phyloP scores from a whole-genome alignment of 768 basidiomycete species.

The Gloeostereum incarnatum region DNA sequence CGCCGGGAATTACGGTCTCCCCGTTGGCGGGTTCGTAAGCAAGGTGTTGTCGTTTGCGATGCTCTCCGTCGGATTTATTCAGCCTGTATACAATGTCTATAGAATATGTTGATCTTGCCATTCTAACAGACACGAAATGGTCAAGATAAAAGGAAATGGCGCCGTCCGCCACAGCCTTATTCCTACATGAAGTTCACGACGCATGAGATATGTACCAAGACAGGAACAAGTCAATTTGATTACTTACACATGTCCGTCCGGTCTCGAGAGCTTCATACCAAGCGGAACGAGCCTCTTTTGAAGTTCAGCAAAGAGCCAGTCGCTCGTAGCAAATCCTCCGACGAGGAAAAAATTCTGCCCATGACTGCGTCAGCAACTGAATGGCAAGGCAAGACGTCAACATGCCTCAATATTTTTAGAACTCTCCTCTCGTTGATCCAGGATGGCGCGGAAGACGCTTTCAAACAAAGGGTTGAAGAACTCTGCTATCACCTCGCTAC shows the following conservation, averaged over 20 bases:
- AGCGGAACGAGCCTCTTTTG: too few relatives aligned
- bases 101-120: conserved; percentile 40
- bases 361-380: too few relatives aligned
- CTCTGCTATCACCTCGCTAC: conserved; percentile 22
- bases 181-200: conserved; percentile 14
- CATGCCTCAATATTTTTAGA: too few relatives aligned
- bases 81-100: conserved; percentile 26
- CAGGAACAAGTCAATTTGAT: too few relatives aligned
- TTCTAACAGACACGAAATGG: conserved; percentile 36
- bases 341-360: conserved; percentile 23
- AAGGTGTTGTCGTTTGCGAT: conserved; percentile 22
- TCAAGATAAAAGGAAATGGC: conserved; percentile 32
- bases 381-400: too few relatives aligned
- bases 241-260: conserved; percentile 47
- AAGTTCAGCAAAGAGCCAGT: too few relatives aligned
- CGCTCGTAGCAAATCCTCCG: conserved; percentile 43
- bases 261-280: too few relatives aligned
- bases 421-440: conserved; percentile 1
- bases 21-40: conserved; percentile 27
- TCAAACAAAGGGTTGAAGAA: conserved; percentile 23
- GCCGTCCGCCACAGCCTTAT: conserved; percentile 47
- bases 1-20: conserved; percentile 25
- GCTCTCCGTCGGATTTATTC: conserved; percentile 26
- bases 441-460: conserved; percentile 7
- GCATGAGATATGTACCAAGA: not conserved